Percentiles rank a stretch among this genome's conserved stretches.
phyloP scores from a whole-genome alignment of 345 rosid genomes.

The Eucalyptus sp. region DNA sequence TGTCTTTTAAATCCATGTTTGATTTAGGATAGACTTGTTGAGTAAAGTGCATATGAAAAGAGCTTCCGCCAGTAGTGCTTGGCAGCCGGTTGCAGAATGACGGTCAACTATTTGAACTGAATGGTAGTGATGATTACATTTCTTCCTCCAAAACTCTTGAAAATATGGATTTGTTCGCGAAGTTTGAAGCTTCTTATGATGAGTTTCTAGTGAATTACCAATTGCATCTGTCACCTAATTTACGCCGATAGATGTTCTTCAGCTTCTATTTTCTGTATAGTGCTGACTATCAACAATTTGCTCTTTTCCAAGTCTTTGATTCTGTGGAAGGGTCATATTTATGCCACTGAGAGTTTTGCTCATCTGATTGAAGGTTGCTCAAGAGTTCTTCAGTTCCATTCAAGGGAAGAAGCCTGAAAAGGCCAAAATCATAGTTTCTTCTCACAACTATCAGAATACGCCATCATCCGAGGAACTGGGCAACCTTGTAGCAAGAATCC shows the following conservation, averaged over 20 bases:
- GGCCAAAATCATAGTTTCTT: conserved; percentile 42
- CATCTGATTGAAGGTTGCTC: conserved; percentile 36
- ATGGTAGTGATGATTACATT: background rate
- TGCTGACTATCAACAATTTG: background rate
- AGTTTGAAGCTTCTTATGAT: background rate
- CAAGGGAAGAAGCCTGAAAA: conserved; percentile 38
- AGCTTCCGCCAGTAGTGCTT: background rate
- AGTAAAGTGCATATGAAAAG: background rate
- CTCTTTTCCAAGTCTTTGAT: background rate
- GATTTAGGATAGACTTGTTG: background rate
- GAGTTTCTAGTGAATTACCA: background rate
- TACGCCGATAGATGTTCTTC: background rate
- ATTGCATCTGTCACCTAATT: background rate
- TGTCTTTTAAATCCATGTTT: background rate
- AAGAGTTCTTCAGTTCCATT: conserved; percentile 22
- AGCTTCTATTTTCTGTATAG: background rate
- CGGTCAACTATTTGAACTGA: background rate
- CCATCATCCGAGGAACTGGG: conserved; percentile 42
- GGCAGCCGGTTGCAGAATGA: background rate
- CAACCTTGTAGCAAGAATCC: conserved; percentile 42
- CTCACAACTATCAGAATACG: conserved; percentile 43
- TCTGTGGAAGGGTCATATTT: background rate
- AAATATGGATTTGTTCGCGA: background rate
- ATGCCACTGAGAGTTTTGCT: background rate
- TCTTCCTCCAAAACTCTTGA: background rate